Percentiles rank a stretch among this genome's conserved stretches.
Evolutionary conservation across 352 stramenopile species (phyloP).

Genomic region (Globisporangium takayamanum): DNA sequence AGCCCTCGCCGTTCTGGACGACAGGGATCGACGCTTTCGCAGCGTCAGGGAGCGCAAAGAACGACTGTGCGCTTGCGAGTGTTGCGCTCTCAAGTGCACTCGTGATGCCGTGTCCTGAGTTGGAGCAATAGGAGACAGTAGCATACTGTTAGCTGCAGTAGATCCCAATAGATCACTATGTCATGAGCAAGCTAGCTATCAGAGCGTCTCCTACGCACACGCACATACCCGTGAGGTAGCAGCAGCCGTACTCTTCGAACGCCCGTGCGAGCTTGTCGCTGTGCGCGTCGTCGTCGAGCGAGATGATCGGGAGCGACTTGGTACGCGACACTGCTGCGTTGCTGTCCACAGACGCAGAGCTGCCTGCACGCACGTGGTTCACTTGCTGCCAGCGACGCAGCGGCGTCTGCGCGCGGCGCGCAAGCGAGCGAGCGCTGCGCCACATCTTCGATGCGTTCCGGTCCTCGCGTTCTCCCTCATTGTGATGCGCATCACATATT

Average conservation of each 20-base stretch:
- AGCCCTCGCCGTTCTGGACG: slow-evolving; percentile 55
- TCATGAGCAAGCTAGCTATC: too few species aligned
- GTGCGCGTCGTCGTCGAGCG: slow-evolving; percentile 45
- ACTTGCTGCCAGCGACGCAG: slow-evolving; percentile 1
- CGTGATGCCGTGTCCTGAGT: slow-evolving; percentile 47
- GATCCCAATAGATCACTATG: background rate
- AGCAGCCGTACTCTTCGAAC: slow-evolving; percentile 68
- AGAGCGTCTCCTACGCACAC: too few species aligned
- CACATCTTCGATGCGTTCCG: background rate
- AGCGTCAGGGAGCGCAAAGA: slow-evolving; percentile 45
- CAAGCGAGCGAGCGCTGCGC: background rate
- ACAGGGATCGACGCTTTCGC: slow-evolving; percentile 54
- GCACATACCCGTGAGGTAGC: slow-evolving; percentile 45
- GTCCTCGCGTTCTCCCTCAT: background rate
- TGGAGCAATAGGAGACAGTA: background rate
- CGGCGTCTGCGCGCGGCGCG: background rate
- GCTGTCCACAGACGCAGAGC: background rate
- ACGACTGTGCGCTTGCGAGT: slow-evolving; percentile 47
- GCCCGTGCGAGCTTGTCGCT: slow-evolving; percentile 40
- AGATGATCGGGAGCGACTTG: slow-evolving; percentile 39
- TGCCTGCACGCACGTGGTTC: slow-evolving; percentile 3
- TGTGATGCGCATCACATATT: too few species aligned
- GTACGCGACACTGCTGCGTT: slow-evolving; percentile 10
- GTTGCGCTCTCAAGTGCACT: slow-evolving; percentile 35
- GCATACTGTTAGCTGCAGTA: background rate